Evolutionary conservation across 2,329 filamentous ascomycete species (phyloP).

Genomic region (Chaetomium strumarium): DNA sequence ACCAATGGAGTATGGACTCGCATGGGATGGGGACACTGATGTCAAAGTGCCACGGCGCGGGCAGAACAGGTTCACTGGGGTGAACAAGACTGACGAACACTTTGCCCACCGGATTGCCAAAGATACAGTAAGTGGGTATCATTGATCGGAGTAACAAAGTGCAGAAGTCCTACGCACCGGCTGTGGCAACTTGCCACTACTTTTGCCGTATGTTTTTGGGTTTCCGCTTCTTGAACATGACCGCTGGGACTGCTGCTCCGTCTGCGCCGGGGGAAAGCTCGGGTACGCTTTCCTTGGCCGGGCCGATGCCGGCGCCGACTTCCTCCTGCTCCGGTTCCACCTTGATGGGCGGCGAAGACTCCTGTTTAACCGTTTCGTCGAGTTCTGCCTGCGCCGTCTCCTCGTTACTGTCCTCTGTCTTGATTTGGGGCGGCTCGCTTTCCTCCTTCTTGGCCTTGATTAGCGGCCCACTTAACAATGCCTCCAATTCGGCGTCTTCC

Average conservation of each 20-base stretch:
- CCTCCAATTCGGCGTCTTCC: slow-evolving; percentile 55
- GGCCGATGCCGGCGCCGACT: neutral
- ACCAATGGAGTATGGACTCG: no score
- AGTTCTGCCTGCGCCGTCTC: slow-evolving; percentile 6
- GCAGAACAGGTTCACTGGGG: no score
- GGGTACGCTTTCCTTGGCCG: neutral
- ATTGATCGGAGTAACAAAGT: neutral
- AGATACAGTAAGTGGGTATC: slow-evolving; percentile 3
- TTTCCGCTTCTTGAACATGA: slow-evolving; percentile 78
- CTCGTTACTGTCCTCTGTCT: slow-evolving; percentile 33
- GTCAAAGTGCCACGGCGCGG: no score
- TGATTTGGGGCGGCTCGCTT: slow-evolving; percentile 29
- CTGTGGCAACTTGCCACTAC: slow-evolving; percentile 27
- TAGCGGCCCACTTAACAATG: slow-evolving; percentile 42
- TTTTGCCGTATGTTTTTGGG: slow-evolving; percentile 58
- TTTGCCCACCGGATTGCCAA: no score
- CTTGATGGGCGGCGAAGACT: slow-evolving; percentile 31
- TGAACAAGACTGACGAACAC: no score
- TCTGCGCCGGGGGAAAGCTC: neutral
- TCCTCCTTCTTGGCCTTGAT: slow-evolving; percentile 28
- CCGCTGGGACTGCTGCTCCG: slow-evolving; percentile 32
- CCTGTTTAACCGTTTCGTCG: neutral
- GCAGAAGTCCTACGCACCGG: neutral
- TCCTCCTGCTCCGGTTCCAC: slow-evolving; percentile 33
- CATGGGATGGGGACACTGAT: no score